Conservation (phyloP, 352 stramenopile genomes). For the Globisporangium nodosum region DNA sequence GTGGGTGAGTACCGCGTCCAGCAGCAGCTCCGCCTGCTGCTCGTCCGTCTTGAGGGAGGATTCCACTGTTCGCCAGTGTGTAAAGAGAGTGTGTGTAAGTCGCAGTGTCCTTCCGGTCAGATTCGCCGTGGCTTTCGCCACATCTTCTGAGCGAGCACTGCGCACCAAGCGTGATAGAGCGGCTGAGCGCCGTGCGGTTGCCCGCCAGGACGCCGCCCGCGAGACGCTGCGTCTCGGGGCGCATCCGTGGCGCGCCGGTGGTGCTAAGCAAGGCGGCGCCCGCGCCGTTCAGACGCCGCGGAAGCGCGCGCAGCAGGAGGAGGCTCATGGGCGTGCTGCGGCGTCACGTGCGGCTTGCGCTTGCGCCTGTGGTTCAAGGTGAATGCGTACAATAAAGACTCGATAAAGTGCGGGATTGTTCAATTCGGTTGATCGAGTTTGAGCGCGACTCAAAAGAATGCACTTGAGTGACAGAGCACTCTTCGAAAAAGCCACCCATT, state of each 20-base stretch:
- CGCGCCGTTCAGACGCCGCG: not conserved
- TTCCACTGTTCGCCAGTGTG: slow-evolving; percentile 44
- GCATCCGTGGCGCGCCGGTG: slow-evolving; percentile 16
- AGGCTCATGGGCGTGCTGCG: slow-evolving; percentile 12
- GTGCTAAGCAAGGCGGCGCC: not conserved
- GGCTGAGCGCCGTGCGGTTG: slow-evolving; percentile 62
- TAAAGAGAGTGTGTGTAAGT: not conserved
- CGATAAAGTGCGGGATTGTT: no score
- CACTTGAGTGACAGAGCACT: no score
- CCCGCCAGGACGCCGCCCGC: slow-evolving; percentile 45
- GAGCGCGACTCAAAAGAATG: no score
- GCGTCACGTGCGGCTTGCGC: not conserved
- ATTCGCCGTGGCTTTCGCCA: no score
- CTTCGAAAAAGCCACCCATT: no score
- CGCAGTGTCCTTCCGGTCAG: no score
- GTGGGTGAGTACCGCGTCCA: slow-evolving; percentile 77
- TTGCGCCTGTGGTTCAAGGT: not conserved
- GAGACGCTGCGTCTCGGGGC: slow-evolving; percentile 38
- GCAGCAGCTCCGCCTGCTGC: slow-evolving; percentile 79
- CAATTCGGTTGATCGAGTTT: no score
- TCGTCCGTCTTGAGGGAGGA: slow-evolving; percentile 66
- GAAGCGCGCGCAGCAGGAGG: slow-evolving; percentile 7
- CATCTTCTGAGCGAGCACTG: no score
- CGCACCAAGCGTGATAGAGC: slow-evolving; percentile 69
- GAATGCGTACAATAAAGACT: not conserved